These are phyloP conservation scores for Colletotrichum orchidophilum DNA, from an alignment of 2,329 filamentous ascomycete species.

Conservation along the genomic window DNA sequence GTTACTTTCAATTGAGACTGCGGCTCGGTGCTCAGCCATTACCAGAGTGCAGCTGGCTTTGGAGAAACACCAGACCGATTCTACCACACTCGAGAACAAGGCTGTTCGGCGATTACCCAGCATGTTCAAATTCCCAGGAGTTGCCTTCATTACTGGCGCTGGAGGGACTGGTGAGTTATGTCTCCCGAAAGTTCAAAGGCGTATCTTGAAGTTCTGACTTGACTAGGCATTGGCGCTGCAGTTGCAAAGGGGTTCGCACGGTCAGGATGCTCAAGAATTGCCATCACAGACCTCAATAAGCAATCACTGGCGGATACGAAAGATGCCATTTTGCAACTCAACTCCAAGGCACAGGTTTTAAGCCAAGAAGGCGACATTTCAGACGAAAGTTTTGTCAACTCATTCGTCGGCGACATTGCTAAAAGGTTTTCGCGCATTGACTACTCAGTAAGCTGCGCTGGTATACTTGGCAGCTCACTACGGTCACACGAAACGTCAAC, in stretches of 20 bases:
- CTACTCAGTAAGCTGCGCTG: conserved; percentile 66
- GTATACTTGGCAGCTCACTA: conserved; percentile 54
- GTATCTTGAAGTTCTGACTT: neutral
- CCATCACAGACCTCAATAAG: conserved; percentile 62
- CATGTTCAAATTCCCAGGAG: conserved; percentile 49
- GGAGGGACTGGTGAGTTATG: conserved; percentile 52
- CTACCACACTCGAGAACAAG: neutral
- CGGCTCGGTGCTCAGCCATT: neutral
- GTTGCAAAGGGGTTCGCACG: conserved; percentile 59
- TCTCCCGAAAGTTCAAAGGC: neutral
- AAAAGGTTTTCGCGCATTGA: conserved; percentile 57
- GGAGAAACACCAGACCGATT: neutral
- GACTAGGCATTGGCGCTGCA: conserved; percentile 63
- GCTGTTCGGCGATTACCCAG: neutral
- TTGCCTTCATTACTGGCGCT: conserved; percentile 57
- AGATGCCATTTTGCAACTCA: conserved; percentile 42
- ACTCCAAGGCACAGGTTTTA: conserved; percentile 46
- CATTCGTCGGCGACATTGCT: conserved; percentile 45
- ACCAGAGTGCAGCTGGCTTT: neutral
- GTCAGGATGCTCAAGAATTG: conserved; percentile 60
- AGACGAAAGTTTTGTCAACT: conserved; percentile 53
- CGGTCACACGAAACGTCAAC: conserved; percentile 56
- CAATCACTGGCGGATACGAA: conserved; percentile 49
- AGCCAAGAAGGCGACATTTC: conserved; percentile 56
- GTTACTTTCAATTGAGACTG: neutral